These are phyloP conservation scores for Meripilus lineatus DNA, from an alignment of 1,284 basidiomycete genomes.

Conservation along the genomic window DNA sequence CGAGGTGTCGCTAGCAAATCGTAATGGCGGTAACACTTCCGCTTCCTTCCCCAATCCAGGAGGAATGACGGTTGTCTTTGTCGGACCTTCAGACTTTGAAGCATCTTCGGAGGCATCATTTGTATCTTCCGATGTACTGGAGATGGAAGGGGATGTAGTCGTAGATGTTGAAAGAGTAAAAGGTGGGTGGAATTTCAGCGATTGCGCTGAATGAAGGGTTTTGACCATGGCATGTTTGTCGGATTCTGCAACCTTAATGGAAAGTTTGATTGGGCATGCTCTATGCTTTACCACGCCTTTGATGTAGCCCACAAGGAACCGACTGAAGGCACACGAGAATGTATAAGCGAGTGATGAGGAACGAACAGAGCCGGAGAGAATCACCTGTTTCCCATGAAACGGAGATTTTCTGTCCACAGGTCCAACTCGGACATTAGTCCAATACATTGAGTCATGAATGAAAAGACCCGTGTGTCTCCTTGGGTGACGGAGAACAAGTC, in stretches of 20 bases:
- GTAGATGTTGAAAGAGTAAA: background rate
- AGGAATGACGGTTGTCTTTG: too few species aligned
- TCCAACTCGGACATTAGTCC: slow-evolving; percentile 94
- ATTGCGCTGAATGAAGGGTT: slow-evolving; percentile 10
- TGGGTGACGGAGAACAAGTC: slow-evolving; percentile 84
- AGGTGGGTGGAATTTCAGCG: background rate
- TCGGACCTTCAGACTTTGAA: too few species aligned
- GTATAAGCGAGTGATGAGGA: background rate
- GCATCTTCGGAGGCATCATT: slow-evolving; percentile 11
- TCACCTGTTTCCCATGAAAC: slow-evolving; percentile 84
- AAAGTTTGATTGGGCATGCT: slow-evolving; percentile 65
- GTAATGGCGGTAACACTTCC: slow-evolving; percentile 36
- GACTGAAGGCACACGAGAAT: slow-evolving; percentile 27
- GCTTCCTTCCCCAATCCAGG: background rate
- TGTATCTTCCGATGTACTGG: background rate
- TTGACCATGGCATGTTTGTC: slow-evolving; percentile 75
- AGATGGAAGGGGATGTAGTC: background rate
- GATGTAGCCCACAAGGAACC: slow-evolving; percentile 84
- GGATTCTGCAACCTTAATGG: slow-evolving; percentile 62
- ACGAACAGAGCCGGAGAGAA: background rate
- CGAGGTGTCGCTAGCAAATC: slow-evolving; percentile 32
- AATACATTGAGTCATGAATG: slow-evolving; percentile 85
- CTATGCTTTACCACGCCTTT: slow-evolving; percentile 68
- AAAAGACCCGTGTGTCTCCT: slow-evolving; percentile 62
- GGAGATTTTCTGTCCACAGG: slow-evolving; percentile 80